A percentile compares a stretch with the other conserved stretches of the same genome.
phyloP scores from a whole-genome alignment of 1,284 basidiomycete genomes.

The Porogramme epimiltina region DNA sequence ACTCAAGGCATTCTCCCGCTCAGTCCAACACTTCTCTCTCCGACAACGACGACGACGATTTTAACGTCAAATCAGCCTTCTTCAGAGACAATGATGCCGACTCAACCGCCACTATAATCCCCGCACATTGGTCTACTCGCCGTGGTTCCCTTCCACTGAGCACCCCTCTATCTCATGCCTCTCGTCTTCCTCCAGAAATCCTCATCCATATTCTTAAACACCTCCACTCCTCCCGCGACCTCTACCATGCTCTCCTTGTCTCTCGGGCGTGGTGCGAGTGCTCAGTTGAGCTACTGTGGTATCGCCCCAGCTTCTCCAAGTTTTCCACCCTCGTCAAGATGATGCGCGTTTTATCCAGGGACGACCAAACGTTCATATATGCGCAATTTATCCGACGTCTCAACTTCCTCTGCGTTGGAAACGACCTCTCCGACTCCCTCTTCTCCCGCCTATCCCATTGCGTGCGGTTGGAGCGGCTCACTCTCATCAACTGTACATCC shows the following conservation, averaged over 20 bases:
- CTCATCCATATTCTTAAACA: conserved; percentile 93
- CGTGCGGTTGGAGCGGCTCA: conserved; percentile 87
- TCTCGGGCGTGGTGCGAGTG: conserved; percentile 95
- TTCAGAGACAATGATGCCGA: conserved; percentile 40
- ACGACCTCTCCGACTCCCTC: conserved; percentile 78
- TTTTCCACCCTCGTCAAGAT: conserved; percentile 78
- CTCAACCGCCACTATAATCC: conserved; percentile 46
- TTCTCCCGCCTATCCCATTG: conserved; percentile 79
- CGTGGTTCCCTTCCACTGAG: conserved; percentile 29
- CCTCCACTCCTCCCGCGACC: conserved; percentile 73
- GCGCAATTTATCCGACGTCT: conserved; percentile 87
- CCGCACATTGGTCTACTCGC: conserved; percentile 65
- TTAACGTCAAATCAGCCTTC: conserved; percentile 48
- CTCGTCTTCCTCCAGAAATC: conserved; percentile 83
- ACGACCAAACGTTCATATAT: conserved; percentile 85
- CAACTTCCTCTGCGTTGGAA: conserved; percentile 81
- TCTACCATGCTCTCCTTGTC: conserved; percentile 80
- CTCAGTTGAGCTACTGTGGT: conserved; percentile 94
- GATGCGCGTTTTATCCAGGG: conserved; percentile 62
- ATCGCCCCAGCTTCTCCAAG: conserved; percentile 81
- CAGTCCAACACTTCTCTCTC: conserved; percentile 56
- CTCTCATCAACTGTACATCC: conserved; percentile 81
- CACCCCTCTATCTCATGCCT: conserved; percentile 42
- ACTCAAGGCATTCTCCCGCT: conserved; percentile 59
- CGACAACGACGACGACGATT: conserved; percentile 66